These are phyloP conservation scores for Thalassiosira mediterranea DNA, from an alignment of 352 stramenopile genomes.

Conservation along the genomic window DNA sequence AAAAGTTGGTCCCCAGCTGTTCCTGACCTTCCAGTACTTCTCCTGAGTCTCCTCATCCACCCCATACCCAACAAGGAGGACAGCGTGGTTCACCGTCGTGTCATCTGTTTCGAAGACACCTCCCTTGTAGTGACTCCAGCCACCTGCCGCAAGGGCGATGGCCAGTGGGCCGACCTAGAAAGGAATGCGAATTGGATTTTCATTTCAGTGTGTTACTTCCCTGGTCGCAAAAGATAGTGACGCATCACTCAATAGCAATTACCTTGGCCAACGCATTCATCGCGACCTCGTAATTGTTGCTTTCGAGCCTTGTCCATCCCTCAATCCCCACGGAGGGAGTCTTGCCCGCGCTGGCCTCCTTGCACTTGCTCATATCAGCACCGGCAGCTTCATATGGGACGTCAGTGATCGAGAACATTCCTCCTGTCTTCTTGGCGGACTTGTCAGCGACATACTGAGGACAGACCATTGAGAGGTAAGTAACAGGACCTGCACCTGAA, in stretches of 20 bases:
- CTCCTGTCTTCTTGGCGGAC: constrained; percentile 36
- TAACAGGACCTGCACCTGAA: too few relatives aligned
- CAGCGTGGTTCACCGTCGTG: constrained; percentile 91
- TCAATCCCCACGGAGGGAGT: constrained; percentile 62
- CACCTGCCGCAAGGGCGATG: constrained; percentile 66
- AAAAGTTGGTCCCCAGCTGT: constrained; percentile 88
- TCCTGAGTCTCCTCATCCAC: constrained; percentile 85
- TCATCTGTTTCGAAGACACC: constrained; percentile 69
- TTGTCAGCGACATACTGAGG: constrained; percentile 47
- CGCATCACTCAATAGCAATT: background rate
- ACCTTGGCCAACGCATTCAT: constrained; percentile 83
- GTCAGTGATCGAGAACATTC: constrained; percentile 50
- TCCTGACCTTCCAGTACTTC: constrained; percentile 94
- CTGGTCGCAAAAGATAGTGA: background rate
- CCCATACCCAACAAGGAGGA: constrained; percentile 92
- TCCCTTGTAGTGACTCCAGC: constrained; percentile 72
- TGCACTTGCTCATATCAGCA: constrained; percentile 8
- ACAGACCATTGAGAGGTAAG: too few relatives aligned
- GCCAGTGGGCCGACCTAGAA: constrained; percentile 69
- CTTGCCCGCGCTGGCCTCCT: constrained; percentile 27
- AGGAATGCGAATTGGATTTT: background rate
- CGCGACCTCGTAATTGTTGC: constrained; percentile 81
- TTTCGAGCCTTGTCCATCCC: constrained; percentile 65
- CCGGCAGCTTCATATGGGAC: constrained; percentile 18
- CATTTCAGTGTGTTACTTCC: background rate